A percentile compares a stretch with the other conserved stretches of the same genome.
Evolutionary conservation across 441 rosid genomes (phyloP).

Genomic region (Eruca vesicaria): DNA sequence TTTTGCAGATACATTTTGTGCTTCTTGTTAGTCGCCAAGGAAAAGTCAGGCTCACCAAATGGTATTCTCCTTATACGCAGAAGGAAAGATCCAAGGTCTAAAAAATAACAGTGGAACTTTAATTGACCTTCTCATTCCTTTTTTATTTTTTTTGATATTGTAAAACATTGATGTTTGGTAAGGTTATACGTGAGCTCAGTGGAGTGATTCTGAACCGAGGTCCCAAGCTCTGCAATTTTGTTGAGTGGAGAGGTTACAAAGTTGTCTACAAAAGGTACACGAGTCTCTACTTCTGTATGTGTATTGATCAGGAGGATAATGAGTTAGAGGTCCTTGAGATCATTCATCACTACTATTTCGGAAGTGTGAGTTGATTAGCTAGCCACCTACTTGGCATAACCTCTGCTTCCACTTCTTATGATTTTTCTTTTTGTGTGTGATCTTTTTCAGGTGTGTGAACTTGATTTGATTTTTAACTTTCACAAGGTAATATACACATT

Average conservation of each 20-base stretch:
- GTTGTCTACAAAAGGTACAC: slow-evolving; percentile 98
- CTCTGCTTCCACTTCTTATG: too few species aligned
- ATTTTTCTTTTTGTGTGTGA: too few species aligned
- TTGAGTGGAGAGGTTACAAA: slow-evolving; percentile 90
- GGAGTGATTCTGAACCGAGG: slow-evolving; percentile 80
- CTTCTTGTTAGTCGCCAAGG: slow-evolving; percentile 65
- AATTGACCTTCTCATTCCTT: neutral
- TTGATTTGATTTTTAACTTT: too few species aligned
- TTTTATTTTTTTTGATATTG: too few species aligned
- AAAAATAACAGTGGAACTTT: neutral
- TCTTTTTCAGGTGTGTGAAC: too few species aligned
- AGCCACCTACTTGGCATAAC: too few species aligned
- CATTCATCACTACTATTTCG: slow-evolving; percentile 91
- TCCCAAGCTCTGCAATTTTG: slow-evolving; percentile 91
- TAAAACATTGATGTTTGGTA: neutral
- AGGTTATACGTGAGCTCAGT: slow-evolving; percentile 93
- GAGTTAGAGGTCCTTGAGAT: slow-evolving; percentile 88
- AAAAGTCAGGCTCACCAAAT: slow-evolving; percentile 60
- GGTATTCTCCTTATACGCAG: slow-evolving; percentile 62
- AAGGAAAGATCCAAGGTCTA: slow-evolving; percentile 59
- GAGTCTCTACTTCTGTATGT: slow-evolving; percentile 98
- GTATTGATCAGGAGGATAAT: slow-evolving; percentile 86
- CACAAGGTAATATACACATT: too few species aligned
- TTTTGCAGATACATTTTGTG: slow-evolving; percentile 58
- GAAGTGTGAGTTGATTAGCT: slow-evolving; percentile 99